Percentiles rank a stretch among this genome's conserved stretches.
phyloP scores from a whole-genome alignment of 2,329 filamentous ascomycete genomes.

The Tolypocladium guangdongense region DNA sequence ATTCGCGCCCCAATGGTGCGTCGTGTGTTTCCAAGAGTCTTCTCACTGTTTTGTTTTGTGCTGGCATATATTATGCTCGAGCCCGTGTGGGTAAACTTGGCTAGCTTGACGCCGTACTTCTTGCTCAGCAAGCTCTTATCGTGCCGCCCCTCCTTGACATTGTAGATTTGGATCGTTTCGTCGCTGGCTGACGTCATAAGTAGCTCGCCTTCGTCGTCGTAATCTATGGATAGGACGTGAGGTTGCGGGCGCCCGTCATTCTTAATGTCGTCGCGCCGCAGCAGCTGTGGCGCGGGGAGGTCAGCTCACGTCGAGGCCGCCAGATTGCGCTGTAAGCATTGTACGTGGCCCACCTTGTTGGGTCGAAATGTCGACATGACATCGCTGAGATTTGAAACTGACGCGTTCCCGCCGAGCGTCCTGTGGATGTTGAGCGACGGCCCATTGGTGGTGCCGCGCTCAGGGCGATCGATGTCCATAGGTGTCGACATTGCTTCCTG shows the following conservation, averaged over 20 bases:
- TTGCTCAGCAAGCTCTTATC: constrained; percentile 87
- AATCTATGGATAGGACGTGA: constrained; percentile 82
- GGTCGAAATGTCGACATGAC: constrained; percentile 69
- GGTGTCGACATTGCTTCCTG: constrained; percentile 22
- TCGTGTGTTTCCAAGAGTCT: neutral
- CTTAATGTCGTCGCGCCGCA: constrained; percentile 46
- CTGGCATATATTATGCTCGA: constrained; percentile 91
- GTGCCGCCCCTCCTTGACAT: constrained; percentile 79
- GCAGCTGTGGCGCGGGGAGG: constrained; percentile 30
- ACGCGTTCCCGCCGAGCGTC: constrained; percentile 29
- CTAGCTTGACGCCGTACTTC: constrained; percentile 92
- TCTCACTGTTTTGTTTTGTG: constrained; percentile 78
- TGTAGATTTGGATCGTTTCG: constrained; percentile 92
- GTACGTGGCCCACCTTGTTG: constrained; percentile 51
- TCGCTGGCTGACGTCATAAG: constrained; percentile 87
- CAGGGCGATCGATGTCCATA: constrained; percentile 44
- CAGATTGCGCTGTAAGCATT: neutral
- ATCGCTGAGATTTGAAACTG: constrained; percentile 61
- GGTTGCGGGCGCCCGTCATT: constrained; percentile 38
- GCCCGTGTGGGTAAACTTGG: constrained; percentile 85
- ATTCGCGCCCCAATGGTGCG: neutral
- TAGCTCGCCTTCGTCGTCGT: constrained; percentile 89
- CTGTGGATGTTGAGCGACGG: constrained; percentile 40
- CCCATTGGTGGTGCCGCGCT: constrained; percentile 27
- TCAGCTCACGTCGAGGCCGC: neutral